A percentile compares a stretch with the other conserved stretches of the same genome.
phyloP scores from a whole-genome alignment of 2,329 filamentous ascomycete species.

The Talaromyces sp. region DNA sequence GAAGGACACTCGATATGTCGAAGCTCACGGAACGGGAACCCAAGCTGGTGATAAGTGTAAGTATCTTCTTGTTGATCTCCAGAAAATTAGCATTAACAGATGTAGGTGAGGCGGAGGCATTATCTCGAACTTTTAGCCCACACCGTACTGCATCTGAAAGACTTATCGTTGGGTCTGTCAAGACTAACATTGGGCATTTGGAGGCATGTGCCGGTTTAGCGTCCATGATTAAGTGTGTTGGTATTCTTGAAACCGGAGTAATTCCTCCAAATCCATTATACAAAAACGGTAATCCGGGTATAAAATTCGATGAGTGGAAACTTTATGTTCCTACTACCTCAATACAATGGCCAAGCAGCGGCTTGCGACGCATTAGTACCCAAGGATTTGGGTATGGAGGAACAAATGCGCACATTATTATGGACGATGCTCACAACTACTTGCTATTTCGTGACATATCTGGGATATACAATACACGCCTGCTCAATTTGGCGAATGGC shows the following conservation, averaged over 20 bases:
- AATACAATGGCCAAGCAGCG: background rate
- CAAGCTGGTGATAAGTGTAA: constrained; percentile 19
- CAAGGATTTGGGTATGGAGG: constrained; percentile 37
- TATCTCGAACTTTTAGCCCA: constrained; percentile 13
- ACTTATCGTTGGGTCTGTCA: constrained; percentile 23
- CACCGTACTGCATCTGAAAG: background rate
- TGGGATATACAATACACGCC: background rate
- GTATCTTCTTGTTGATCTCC: background rate
- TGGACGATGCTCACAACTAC: constrained; percentile 11
- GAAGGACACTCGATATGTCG: constrained; percentile 17
- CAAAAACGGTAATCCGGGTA: constrained; percentile 34
- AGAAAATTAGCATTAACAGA: background rate
- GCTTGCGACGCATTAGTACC: constrained; percentile 4
- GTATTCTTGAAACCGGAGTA: constrained; percentile 22
- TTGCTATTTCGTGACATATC: background rate
- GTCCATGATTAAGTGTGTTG: constrained; percentile 19
- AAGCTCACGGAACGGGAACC: constrained; percentile 26
- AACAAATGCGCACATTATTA: constrained; percentile 27
- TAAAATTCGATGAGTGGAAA: constrained; percentile 22
- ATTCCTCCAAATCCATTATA: constrained; percentile 40
- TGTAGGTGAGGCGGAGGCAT: constrained; percentile 22
- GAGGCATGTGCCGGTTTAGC: constrained; percentile 24
- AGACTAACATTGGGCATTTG: constrained; percentile 28
- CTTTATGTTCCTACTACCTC: background rate
- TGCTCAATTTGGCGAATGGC: background rate